phyloP scores from a whole-genome alignment of 257 asterid species.

The Coffea canephora region DNA sequence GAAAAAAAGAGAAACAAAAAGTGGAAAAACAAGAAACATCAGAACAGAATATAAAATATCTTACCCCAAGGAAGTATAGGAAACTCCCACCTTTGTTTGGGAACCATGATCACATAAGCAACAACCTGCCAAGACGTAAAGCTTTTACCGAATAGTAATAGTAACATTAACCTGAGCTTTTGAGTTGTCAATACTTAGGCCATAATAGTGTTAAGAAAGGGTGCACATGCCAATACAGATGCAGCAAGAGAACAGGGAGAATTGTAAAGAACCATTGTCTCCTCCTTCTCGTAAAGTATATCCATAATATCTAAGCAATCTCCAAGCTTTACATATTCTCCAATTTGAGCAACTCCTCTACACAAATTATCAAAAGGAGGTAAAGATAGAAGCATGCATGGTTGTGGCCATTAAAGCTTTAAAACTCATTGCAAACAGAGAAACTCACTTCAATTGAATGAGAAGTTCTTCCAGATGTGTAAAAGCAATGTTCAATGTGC shows the following conservation, averaged over 20 bases:
- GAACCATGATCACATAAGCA: slow-evolving; percentile 67
- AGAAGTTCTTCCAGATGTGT: slow-evolving; percentile 57
- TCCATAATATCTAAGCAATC: slow-evolving; percentile 83
- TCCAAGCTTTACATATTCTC: slow-evolving; percentile 54
- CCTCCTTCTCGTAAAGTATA: slow-evolving; percentile 74
- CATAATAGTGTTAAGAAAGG: background rate
- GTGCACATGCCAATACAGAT: slow-evolving; percentile 50
- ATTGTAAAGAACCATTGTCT: slow-evolving; percentile 45
- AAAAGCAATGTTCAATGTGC: slow-evolving; percentile 45
- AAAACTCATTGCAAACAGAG: background rate
- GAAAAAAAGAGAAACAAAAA: background rate
- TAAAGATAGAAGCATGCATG: background rate
- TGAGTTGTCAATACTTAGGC: background rate
- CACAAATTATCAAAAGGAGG: slow-evolving; percentile 2
- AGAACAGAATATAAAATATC: slow-evolving; percentile 3
- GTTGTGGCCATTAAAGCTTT: slow-evolving; percentile 1
- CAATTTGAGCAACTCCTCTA: slow-evolving; percentile 62
- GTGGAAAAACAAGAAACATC: background rate
- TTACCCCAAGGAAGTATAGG: slow-evolving; percentile 90
- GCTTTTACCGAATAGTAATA: slow-evolving; percentile 6
- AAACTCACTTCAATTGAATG: slow-evolving; percentile 58
- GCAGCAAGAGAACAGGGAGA: slow-evolving; percentile 66
- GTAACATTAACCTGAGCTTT: background rate
- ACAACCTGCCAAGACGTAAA: slow-evolving; percentile 47
- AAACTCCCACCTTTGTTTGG: slow-evolving; percentile 70